Base-by-base conservation (phyloP, 2,329 filamentous ascomycete genomes). In the Fusarium irregulare region DNA sequence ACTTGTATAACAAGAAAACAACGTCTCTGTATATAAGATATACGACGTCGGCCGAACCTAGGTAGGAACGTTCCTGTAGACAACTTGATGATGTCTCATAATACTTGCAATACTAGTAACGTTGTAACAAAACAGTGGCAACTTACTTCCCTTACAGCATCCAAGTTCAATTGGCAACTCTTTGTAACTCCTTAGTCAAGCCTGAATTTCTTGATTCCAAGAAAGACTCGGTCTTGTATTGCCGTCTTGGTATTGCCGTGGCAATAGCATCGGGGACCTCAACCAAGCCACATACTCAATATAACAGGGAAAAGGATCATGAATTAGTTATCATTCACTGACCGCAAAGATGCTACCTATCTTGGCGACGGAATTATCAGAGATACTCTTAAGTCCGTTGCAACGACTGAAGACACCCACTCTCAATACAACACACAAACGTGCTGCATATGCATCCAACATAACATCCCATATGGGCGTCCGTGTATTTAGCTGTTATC, bases 381-480 rank as follows among this genome's bases (percentile, higher is more conserved):
- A 30, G 14, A n/a, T 10, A 21, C 16, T 34, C n/a, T 56, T 46
- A 66, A 56, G 62, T 66, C 64, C 44, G 64, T 12, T 13, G 4
- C 21, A n/a, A 50, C 11, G 27, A 28, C 11, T 30, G 12, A 13
- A 30, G 12, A 30, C n/a, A 37, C 9, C 34, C 34, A 37, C 34
- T 11, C 18, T 37, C 6, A 9, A 11, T 50, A 8, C 47, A 37
- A 23, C 41, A 23, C 23, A 41, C 25, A 34, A 14, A 34, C 47
- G 23, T 23, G n/a, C 14, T 18, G n/a, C n/a, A 34, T 21, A 37
- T 18, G 18, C 48, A 27, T 46, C 27, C 25, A 21, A 21, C 8
- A 55, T 44, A 21, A 21, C 8, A 55, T 44, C 54, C 54, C 30
- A 41, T 45, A 56, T 41, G 44, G 20, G 37, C 48, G 42, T 37